phyloP scores from a whole-genome alignment of 371 early-diverging fungal genomes.

The Nosema muscidifuracis region DNA sequence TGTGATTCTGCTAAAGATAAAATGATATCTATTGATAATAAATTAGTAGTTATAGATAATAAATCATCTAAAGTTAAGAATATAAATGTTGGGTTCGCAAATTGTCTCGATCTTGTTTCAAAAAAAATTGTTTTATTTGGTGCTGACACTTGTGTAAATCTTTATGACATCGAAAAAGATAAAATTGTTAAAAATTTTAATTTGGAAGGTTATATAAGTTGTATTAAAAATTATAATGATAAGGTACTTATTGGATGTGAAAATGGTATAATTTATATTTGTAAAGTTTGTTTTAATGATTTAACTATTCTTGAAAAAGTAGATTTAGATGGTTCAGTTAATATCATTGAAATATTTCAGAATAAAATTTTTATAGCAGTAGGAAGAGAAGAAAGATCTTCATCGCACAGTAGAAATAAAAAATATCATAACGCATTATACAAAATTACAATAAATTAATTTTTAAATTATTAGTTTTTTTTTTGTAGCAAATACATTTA shows the following conservation, averaged over 20 bases:
- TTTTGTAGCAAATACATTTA: neutral
- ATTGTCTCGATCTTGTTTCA: neutral
- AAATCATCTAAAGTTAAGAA: neutral
- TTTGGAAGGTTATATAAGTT: neutral
- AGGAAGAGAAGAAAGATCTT: neutral
- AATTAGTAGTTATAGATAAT: neutral
- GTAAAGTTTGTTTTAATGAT: neutral
- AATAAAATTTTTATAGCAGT: neutral
- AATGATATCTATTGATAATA: neutral
- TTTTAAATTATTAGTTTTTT: neutral
- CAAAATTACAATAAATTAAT: neutral
- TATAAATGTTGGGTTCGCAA: neutral
- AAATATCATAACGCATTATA: neutral
- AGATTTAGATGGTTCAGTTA: neutral
- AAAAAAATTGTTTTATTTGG: neutral
- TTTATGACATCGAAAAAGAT: conserved; percentile 7
- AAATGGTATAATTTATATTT: neutral
- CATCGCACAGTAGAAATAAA: neutral
- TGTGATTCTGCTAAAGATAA: neutral
- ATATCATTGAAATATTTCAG: neutral
- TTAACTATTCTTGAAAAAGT: neutral
- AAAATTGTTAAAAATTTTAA: neutral
- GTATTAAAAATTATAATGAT: neutral
- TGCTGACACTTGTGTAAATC: neutral
- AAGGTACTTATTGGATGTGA: neutral